Percentiles rank a stretch among this genome's conserved stretches.
Evolutionary conservation across 2,329 filamentous ascomycete species (phyloP).

Genomic region (Beauveria caledonica): DNA sequence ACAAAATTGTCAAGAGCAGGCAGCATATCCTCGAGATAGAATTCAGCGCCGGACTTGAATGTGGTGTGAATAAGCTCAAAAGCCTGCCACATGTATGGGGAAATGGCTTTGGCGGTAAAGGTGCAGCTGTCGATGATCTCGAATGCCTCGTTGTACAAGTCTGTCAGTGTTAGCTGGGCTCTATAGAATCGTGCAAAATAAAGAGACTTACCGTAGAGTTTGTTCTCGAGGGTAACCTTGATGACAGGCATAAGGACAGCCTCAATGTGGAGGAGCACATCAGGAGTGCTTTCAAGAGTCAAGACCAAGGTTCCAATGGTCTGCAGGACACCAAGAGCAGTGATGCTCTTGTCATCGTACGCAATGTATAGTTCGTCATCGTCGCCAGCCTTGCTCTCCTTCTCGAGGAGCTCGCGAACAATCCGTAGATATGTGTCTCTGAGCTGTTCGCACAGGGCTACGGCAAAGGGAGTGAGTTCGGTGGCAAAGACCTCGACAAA

Average conservation of each 20-base stretch:
- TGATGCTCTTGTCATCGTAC: conserved; percentile 98
- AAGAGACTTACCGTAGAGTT: conserved; percentile 65
- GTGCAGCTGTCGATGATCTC: conserved; percentile 99
- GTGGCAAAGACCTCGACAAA: conserved; percentile 98
- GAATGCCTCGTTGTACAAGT: conserved; percentile 96
- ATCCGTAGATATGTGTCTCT: conserved; percentile 94
- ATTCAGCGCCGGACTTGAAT: conserved; percentile 93
- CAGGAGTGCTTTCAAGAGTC: conserved; percentile 92
- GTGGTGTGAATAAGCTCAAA: conserved; percentile 95
- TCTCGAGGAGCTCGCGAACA: conserved; percentile 81
- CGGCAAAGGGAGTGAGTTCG: conserved; percentile 92
- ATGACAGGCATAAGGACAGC: conserved; percentile 96
- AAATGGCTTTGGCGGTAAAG: conserved; percentile 92
- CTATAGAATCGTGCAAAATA: not conserved
- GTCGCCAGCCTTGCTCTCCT: conserved; percentile 68
- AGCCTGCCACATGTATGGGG: conserved; percentile 95
- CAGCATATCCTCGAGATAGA: conserved; percentile 98
- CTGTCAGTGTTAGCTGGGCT: conserved; percentile 31
- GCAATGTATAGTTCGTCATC: conserved; percentile 78
- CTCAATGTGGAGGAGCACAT: conserved; percentile 89
- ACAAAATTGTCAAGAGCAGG: conserved; percentile 97
- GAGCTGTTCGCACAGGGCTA: conserved; percentile 90
- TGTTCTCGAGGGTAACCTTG: conserved; percentile 91
- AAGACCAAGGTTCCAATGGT: conserved; percentile 96
- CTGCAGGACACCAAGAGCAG: conserved; percentile 88